A percentile compares a stretch with the other conserved stretches of the same genome.
These are phyloP conservation scores for Skeletonema potamos DNA, from an alignment of 108 stramenopile genomes.

Conservation along the genomic window DNA sequence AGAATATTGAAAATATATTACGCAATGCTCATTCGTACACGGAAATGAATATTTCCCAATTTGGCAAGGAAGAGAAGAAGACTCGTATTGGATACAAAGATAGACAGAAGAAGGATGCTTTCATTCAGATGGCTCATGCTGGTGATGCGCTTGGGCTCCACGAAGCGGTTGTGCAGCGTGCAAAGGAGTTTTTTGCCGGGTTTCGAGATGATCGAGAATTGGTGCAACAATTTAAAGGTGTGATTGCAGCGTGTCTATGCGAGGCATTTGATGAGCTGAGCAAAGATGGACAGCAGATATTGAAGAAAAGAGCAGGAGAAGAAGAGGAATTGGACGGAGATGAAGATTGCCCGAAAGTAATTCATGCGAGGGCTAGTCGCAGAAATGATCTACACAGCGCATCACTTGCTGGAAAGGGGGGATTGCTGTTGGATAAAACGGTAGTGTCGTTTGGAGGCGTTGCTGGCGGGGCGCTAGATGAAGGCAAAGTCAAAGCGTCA, in stretches of 20 bases:
- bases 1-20: constrained; percentile 65
- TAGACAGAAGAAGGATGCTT: constrained; percentile 76
- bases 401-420: constrained; percentile 81
- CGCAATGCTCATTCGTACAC: constrained; percentile 82
- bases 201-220: constrained; percentile 92
- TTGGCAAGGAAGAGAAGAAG: constrained; percentile 84
- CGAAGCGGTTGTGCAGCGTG: constrained; percentile 81
- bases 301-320: constrained; percentile 65
- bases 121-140: constrained; percentile 73
- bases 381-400: constrained; percentile 81
- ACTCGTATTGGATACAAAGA: constrained; percentile 91
- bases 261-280: constrained; percentile 85
- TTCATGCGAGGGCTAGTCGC: constrained; percentile 59
- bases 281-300: constrained; percentile 57
- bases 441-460: constrained; percentile 33
- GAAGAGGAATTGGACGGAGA: constrained; percentile 23
- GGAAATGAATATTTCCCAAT: constrained; percentile 85
- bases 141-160: constrained; percentile 84
- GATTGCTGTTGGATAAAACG: constrained; percentile 63
- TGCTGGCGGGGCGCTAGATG: constrained; percentile 24
- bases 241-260: constrained; percentile 81
- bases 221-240: constrained; percentile 80
- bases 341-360: constrained; percentile 7
- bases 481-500: constrained; percentile 1
- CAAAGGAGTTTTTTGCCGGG: constrained; percentile 86